Percentiles rank a stretch among this genome's conserved stretches.
Conservation (phyloP, 345 rosid species). For the Sisymbrium irio region DNA sequence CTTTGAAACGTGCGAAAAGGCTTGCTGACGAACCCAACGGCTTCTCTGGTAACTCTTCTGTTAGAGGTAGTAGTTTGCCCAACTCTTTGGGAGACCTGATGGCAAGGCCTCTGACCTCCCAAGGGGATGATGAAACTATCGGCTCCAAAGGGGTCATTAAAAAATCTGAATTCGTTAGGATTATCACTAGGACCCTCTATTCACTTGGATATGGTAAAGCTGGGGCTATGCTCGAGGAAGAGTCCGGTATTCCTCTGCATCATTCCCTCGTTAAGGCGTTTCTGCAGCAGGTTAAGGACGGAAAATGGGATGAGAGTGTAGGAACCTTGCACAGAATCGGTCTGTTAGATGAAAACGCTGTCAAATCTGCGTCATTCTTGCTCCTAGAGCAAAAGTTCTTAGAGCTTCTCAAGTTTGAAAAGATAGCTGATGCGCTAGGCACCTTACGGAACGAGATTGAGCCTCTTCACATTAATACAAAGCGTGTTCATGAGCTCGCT, state of each 20-base stretch:
- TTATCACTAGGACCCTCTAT: conserved; percentile 60
- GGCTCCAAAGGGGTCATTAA: conserved; percentile 63
- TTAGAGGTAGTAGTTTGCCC: conserved; percentile 35
- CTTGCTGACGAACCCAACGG: conserved; percentile 42
- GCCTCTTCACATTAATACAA: conserved; percentile 51
- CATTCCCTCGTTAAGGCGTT: conserved; percentile 46
- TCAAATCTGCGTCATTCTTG: conserved; percentile 60
- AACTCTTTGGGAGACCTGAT: conserved; percentile 59
- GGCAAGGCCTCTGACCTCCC: conserved; percentile 70
- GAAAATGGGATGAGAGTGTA: conserved; percentile 67
- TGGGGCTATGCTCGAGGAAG: conserved; percentile 66
- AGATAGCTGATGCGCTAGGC: conserved; percentile 46
- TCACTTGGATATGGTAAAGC: conserved; percentile 68
- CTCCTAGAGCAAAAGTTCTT: conserved; percentile 65
- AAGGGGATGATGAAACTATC: conserved; percentile 51
- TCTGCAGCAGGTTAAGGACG: conserved; percentile 55
- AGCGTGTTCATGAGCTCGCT: conserved; percentile 58
- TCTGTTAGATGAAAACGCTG: conserved; percentile 47
- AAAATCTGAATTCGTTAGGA: conserved; percentile 55
- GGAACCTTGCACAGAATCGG: conserved; percentile 51
- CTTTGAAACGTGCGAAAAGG: conserved; percentile 55
- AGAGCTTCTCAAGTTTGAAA: conserved; percentile 46
- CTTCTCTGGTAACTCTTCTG: conserved; percentile 39
- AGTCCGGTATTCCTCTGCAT: conserved; percentile 59
- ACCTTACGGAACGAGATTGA: conserved; percentile 62